Percentiles rank a stretch among this genome's conserved stretches.
Evolutionary conservation across 805 yeast species (phyloP).

Genomic region (Vanderwaltozyma tropicalis): DNA sequence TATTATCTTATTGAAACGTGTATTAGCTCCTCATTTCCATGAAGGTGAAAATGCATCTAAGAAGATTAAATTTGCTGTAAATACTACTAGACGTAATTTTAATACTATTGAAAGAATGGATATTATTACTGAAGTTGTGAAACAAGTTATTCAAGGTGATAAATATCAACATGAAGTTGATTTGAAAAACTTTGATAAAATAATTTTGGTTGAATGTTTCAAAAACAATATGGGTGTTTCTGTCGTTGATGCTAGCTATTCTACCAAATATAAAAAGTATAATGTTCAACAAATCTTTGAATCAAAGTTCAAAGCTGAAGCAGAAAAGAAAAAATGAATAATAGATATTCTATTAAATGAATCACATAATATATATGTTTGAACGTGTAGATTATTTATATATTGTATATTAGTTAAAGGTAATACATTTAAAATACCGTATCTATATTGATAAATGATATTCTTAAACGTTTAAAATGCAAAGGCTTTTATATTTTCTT

Average conservation of each 20-base stretch:
- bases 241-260: conserved; percentile 53
- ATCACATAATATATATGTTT: neutral
- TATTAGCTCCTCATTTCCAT: conserved; percentile 65
- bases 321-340: conserved; percentile 1
- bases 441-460: neutral
- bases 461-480: conserved; percentile 16
- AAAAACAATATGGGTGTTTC: conserved; percentile 83
- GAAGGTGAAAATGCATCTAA: conserved; percentile 27
- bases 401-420: no score
- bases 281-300: conserved; percentile 77
- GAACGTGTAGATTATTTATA: no score
- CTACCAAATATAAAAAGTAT: conserved; percentile 48
- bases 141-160: conserved; percentile 50
- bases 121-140: conserved; percentile 66
- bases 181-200: conserved; percentile 64
- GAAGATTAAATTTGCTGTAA: conserved; percentile 58
- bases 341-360: no score
- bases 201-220: conserved; percentile 79
- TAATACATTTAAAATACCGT: neutral
- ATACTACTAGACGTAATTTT: conserved; percentile 70
- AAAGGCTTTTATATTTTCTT: conserved; percentile 13
- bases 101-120: conserved; percentile 59
- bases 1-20: conserved; percentile 43
- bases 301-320: conserved; percentile 21
- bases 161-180: conserved; percentile 64